Percentiles rank a stretch among this genome's conserved stretches.
Conservation (phyloP, 75 land plant genomes). For the Picea glauca region DNA sequence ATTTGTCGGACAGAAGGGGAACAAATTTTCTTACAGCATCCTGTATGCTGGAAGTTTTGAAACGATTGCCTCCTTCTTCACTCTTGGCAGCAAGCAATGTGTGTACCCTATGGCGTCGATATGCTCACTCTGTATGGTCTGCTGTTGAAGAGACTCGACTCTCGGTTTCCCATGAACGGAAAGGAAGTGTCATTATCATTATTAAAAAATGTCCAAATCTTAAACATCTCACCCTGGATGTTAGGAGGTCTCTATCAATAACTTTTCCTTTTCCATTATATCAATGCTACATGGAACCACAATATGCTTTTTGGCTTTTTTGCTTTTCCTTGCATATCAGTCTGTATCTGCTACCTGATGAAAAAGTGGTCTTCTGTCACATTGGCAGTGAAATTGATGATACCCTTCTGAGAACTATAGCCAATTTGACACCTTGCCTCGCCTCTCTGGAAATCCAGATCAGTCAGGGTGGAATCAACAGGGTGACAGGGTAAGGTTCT, state of each 20-base stretch:
- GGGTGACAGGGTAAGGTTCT: constrained; percentile 5
- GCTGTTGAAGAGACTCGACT: constrained; percentile 53
- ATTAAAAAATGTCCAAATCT: constrained; percentile 51
- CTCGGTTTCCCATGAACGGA: constrained; percentile 24
- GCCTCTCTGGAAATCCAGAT: constrained; percentile 6
- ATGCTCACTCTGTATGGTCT: constrained; percentile 38
- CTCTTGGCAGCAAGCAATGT: constrained; percentile 57
- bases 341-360: neutral
- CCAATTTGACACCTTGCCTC: neutral
- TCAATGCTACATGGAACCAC: neutral
- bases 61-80: constrained; percentile 48
- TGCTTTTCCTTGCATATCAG: neutral
- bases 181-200: constrained; percentile 47
- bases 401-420: neutral
- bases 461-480: constrained; percentile 7
- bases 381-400: constrained; percentile 12
- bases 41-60: constrained; percentile 53
- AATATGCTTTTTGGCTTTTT: no score
- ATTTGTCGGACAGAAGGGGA: constrained; percentile 1
- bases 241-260: neutral
- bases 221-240: constrained; percentile 21
- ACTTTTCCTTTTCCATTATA: neutral
- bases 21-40: constrained; percentile 16
- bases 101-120: constrained; percentile 57
- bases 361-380: neutral